Conservation (phyloP, 2,329 filamentous ascomycete species). For the Colletotrichum truncatum region DNA sequence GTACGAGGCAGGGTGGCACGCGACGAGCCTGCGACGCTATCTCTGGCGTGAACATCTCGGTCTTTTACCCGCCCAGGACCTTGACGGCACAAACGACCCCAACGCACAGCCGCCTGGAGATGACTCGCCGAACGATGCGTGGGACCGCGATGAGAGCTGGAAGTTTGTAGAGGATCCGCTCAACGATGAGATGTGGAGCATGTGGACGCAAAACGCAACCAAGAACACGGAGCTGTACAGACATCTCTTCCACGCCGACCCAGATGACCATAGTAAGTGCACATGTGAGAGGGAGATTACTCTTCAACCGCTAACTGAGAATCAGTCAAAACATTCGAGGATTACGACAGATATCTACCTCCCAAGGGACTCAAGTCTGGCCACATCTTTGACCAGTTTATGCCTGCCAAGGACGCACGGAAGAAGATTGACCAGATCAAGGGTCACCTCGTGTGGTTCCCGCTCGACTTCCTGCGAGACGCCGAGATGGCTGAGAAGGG, state of each 20-base stretch:
- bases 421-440: slow-evolving; percentile 80
- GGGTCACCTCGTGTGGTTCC: slow-evolving; percentile 93
- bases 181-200: slow-evolving; percentile 70
- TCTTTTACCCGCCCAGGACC: slow-evolving; percentile 76
- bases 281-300: no score
- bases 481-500: slow-evolving; percentile 91
- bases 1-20: slow-evolving; percentile 83
- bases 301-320: slow-evolving; percentile 27
- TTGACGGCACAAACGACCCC: slow-evolving; percentile 72
- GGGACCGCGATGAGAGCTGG: slow-evolving; percentile 68
- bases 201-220: slow-evolving; percentile 75
- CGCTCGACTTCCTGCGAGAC: slow-evolving; percentile 85
- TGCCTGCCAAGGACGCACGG: slow-evolving; percentile 77
- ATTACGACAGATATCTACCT: slow-evolving; percentile 84
- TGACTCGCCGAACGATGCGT: slow-evolving; percentile 71
- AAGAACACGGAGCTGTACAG: slow-evolving; percentile 79
- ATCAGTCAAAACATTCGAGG: slow-evolving; percentile 83
- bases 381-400: slow-evolving; percentile 85
- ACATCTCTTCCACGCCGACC: slow-evolving; percentile 87
- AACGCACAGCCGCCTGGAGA: slow-evolving; percentile 79
- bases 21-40: slow-evolving; percentile 80
- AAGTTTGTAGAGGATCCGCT: slow-evolving; percentile 77
- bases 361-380: slow-evolving; percentile 79
- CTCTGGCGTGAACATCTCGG: slow-evolving; percentile 94
- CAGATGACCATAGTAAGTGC: slow-evolving; percentile 79